Percentiles rank a stretch among this genome's conserved stretches.
Conservation (phyloP, 2,329 filamentous ascomycete genomes). For the Neonectria neomacrospora region DNA sequence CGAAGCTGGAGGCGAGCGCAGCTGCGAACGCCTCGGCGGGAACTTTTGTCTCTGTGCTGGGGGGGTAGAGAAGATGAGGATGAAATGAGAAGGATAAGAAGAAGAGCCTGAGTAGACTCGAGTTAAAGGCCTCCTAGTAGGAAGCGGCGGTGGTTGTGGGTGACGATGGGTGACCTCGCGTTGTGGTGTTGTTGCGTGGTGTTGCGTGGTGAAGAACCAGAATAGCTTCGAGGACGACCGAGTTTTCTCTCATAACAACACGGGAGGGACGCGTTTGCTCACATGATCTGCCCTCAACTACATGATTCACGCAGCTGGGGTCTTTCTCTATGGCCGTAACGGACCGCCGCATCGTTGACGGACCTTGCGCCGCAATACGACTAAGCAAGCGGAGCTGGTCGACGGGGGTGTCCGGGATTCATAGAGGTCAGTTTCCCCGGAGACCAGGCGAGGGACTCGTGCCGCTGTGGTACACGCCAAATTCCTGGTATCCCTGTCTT, state of each 20-base stretch:
- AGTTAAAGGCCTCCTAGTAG: background rate
- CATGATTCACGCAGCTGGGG: background rate
- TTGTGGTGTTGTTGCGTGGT: slow-evolving; percentile 9
- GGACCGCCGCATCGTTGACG: slow-evolving; percentile 10
- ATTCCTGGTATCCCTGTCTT: too few relatives aligned
- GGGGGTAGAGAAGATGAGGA: background rate
- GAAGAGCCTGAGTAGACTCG: background rate
- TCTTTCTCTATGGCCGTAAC: slow-evolving; percentile 22
- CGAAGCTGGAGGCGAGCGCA: background rate
- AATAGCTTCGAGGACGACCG: slow-evolving; percentile 9
- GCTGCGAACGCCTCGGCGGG: background rate
- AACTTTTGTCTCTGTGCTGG: background rate
- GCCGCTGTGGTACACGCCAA: too few relatives aligned
- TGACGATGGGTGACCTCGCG: background rate
- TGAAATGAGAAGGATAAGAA: background rate
- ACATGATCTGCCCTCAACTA: slow-evolving; percentile 17
- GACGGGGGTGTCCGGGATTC: background rate
- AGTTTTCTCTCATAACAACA: slow-evolving; percentile 11
- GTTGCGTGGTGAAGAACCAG: slow-evolving; percentile 1
- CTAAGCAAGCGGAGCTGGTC: background rate
- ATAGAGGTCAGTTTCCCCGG: background rate
- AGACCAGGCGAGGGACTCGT: background rate
- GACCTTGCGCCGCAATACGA: slow-evolving; percentile 6
- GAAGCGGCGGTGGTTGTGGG: background rate
- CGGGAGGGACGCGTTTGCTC: slow-evolving; percentile 2